Evolutionary conservation across 306 rosid genomes (phyloP), one percentile per base, ranked within the genome.

Genomic region (Corylus heterophylla): DNA sequence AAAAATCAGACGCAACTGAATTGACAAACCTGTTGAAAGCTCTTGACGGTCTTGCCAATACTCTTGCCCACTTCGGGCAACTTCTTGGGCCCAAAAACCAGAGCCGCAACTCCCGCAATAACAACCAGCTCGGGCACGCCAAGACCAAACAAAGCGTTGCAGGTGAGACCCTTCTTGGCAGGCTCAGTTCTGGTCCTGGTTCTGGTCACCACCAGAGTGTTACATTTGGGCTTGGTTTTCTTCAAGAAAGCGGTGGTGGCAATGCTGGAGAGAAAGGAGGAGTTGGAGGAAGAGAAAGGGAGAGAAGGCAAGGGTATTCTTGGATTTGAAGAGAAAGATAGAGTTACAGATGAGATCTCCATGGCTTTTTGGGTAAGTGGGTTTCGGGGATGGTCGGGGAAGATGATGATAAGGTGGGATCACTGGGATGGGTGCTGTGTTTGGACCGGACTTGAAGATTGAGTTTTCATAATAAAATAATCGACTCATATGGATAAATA

Each of bases 51-150:
- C 87, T 91, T 93, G 81, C 98, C 99, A 59, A 95, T 91, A 82
- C 97, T 93, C 80, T 87, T 91, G n/a, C 99, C 99, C 1, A 95
- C 92, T 84, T 95, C 99, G 0, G 99, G 99, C 81, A 95, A 81
- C 83, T 95, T 83, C 90, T 89, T 95, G 27, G 99, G 99, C 11
- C 98, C 98, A 79, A 95, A 95, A 74, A 93, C 97, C 76, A 93
- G 77, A 63, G 96, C 99, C 1, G 92, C 99, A 13, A 95, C 99
- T 0, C 98, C 99, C 8, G 97, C 98, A 25, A 96, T 96, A 18
- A 96, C 97, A 6, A 68, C 97, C 39, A 96, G 88, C 74, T 96
- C 99, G 2, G 98, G 98, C 20, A 96, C 92, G 7, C 99, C 99
- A 69, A 96, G 85, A 27, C 99, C 99, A 52, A 96, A 96, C 79